A percentile compares a stretch with the other conserved stretches of the same genome.
Conservation (phyloP, 2,329 filamentous ascomycete genomes). For the Tolypocladium capitatum region DNA sequence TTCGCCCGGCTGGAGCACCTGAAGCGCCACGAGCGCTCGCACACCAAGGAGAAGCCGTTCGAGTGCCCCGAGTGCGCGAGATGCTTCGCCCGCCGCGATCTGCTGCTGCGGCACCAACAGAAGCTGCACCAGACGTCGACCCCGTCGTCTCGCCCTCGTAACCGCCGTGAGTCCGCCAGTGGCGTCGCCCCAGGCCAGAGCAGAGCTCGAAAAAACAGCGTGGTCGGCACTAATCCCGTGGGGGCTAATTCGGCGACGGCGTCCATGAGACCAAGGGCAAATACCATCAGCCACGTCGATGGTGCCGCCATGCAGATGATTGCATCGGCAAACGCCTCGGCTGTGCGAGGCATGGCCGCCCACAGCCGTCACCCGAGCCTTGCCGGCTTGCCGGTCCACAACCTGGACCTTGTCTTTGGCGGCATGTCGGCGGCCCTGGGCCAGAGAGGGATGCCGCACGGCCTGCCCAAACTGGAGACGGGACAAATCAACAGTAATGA, state of each 20-base stretch:
- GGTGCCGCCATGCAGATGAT: slow-evolving; percentile 60
- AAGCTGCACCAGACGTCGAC: slow-evolving; percentile 92
- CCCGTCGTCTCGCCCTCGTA: slow-evolving; percentile 73
- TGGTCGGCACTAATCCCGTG: slow-evolving; percentile 43
- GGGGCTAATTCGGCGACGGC: slow-evolving; percentile 32
- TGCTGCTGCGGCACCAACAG: slow-evolving; percentile 90
- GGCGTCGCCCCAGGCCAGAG: slow-evolving; percentile 53
- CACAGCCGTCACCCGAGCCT: slow-evolving; percentile 67
- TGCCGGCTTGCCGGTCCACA: slow-evolving; percentile 48
- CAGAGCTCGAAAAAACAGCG: slow-evolving; percentile 83
- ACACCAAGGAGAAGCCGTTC: slow-evolving; percentile 98
- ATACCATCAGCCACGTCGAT: slow-evolving; percentile 93
- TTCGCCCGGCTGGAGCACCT: slow-evolving; percentile 93
- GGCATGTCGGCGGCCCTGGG: slow-evolving; percentile 59
- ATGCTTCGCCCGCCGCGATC: slow-evolving; percentile 87
- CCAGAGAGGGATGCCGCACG: slow-evolving; percentile 52
- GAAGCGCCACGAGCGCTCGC: slow-evolving; percentile 94
- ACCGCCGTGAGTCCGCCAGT: slow-evolving; percentile 79
- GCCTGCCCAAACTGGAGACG: slow-evolving; percentile 74
- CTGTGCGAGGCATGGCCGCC: slow-evolving; percentile 33
- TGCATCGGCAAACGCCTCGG: slow-evolving; percentile 43
- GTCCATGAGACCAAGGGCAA: slow-evolving; percentile 75
- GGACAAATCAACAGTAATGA: slow-evolving; percentile 53
- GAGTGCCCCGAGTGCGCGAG: slow-evolving; percentile 89
- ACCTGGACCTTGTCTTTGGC: slow-evolving; percentile 50